These are phyloP conservation scores for Backusella circina DNA, from an alignment of 192 early-diverging fungal species.

Conservation along the genomic window DNA sequence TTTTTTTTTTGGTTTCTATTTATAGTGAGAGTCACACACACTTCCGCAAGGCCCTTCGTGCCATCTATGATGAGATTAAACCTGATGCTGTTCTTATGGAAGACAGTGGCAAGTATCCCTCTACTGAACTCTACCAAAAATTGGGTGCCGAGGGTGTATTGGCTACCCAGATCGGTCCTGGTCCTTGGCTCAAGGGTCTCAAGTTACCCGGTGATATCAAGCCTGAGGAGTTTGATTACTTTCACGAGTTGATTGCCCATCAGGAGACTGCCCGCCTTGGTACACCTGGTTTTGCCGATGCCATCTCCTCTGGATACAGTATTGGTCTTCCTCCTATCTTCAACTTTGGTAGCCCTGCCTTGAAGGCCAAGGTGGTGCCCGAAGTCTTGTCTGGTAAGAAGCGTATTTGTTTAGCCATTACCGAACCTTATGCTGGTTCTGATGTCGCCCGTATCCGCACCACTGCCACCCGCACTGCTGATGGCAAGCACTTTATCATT, in stretches of 20 bases:
- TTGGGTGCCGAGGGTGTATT: slow-evolving; percentile 69
- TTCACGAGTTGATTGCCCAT: slow-evolving; percentile 66
- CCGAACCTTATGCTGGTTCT: slow-evolving; percentile 68
- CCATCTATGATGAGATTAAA: slow-evolving; percentile 72
- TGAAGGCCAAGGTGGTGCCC: slow-evolving; percentile 62
- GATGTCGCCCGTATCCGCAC: slow-evolving; percentile 76
- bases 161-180: slow-evolving; percentile 58
- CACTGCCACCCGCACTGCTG: slow-evolving; percentile 53
- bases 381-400: slow-evolving; percentile 68
- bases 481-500: slow-evolving; percentile 68
- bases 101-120: slow-evolving; percentile 70
- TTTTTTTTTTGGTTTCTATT: background rate
- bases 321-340: slow-evolving; percentile 83
- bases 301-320: slow-evolving; percentile 63
- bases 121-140: slow-evolving; percentile 60
- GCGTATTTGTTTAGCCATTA: slow-evolving; percentile 81
- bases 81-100: slow-evolving; percentile 68
- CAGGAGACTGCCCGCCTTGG: slow-evolving; percentile 75
- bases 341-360: slow-evolving; percentile 67
- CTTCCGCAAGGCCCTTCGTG: slow-evolving; percentile 57
- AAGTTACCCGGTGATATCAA: slow-evolving; percentile 53
- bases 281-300: slow-evolving; percentile 66
- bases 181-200: slow-evolving; percentile 34
- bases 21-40: slow-evolving; percentile 67
- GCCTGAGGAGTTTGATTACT: slow-evolving; percentile 63